phyloP scores from a whole-genome alignment of 2,329 filamentous ascomycete genomes.

The Trichoderma koningii region DNA sequence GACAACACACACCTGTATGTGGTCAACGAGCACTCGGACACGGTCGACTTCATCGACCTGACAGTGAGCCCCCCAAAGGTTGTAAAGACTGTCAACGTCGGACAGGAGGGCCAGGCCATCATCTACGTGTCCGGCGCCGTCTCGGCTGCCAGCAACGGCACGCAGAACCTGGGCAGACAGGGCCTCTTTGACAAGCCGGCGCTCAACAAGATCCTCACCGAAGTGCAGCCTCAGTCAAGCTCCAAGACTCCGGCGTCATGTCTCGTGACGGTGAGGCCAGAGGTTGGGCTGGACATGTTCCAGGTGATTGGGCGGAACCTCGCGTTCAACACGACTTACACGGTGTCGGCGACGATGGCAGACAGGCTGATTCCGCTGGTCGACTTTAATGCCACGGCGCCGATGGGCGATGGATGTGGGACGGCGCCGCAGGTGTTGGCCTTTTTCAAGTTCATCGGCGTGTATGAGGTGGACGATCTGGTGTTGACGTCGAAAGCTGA shows the following conservation, averaged over 20 bases:
- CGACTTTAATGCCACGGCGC: slow-evolving; percentile 24
- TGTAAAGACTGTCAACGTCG: slow-evolving; percentile 23
- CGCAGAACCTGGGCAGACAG: slow-evolving; percentile 25
- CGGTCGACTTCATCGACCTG: slow-evolving; percentile 27
- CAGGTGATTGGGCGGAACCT: slow-evolving; percentile 28
- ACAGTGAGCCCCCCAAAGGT: slow-evolving; percentile 16
- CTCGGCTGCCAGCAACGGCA: slow-evolving; percentile 14
- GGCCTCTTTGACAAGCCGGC: slow-evolving; percentile 23
- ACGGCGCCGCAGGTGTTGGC: slow-evolving; percentile 28
- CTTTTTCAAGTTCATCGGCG: slow-evolving; percentile 26
- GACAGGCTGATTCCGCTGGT: slow-evolving; percentile 24
- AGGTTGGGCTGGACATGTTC: slow-evolving; percentile 28
- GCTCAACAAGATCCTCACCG: slow-evolving; percentile 23
- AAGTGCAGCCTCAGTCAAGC: neutral
- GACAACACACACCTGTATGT: slow-evolving; percentile 28
- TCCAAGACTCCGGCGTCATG: neutral
- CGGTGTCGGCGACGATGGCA: slow-evolving; percentile 15
- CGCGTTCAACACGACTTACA: slow-evolving; percentile 28
- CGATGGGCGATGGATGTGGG: slow-evolving; percentile 24
- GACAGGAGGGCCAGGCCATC: slow-evolving; percentile 28
- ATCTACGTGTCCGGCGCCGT: slow-evolving; percentile 28
- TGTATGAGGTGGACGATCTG: slow-evolving; percentile 24
- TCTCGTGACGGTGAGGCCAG: slow-evolving; percentile 27
- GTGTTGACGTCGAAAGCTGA: slow-evolving; percentile 6
- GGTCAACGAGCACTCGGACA: slow-evolving; percentile 29